Base-by-base conservation (phyloP, 306 rosid genomes). In the Cicer chorassanicum region DNA sequence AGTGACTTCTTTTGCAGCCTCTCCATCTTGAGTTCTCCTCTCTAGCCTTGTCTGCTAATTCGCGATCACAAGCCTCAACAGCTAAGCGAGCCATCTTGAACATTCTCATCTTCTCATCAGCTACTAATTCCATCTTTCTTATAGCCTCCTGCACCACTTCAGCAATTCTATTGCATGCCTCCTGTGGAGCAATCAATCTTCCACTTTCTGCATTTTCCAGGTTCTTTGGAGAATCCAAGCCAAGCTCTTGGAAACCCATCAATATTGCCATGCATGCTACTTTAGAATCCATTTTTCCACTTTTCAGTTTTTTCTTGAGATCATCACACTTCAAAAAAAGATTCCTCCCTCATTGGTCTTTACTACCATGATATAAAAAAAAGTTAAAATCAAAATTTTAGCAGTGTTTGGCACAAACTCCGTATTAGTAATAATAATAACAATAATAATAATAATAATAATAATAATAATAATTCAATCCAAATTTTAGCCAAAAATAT, bases 61-160 rank as follows among this genome's bases (percentile, higher is more conserved):
- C 99, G 43, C 90, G 91, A 44, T 95, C 96, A 77, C 93, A 92
- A 64, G 89, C 80, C 39, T 90, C 98, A 16, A 95, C 86, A 68
- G 97, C 90, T 90, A 87, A 16, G 42, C 93, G 97, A 72, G 97
- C 90, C 86, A 90, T 94, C 86, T 90, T 92, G 86, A 85, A 87
- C 93, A 91, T 91, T 75, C 96, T 89, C 97, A 88, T 77, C 89
- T 94, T 94, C 88, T 94, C 99, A 44, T 94, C 96, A 15, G 97
- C 99, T n/a, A 94, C 97, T 82, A 92, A 77, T 85, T 94, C 99
- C 99, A 94, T 94, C 86, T 92, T 90, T 73, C 88, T 85, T 80
- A 92, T 84, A 73, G 96, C 99, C 84, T 94, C 97, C 51, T 90
- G 95, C 76, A 92, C 97, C 81, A 92, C 99, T 42, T 94, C 96